Conservation (phyloP, 73 alveolate genomes). For the Stentor coeruleus region DNA sequence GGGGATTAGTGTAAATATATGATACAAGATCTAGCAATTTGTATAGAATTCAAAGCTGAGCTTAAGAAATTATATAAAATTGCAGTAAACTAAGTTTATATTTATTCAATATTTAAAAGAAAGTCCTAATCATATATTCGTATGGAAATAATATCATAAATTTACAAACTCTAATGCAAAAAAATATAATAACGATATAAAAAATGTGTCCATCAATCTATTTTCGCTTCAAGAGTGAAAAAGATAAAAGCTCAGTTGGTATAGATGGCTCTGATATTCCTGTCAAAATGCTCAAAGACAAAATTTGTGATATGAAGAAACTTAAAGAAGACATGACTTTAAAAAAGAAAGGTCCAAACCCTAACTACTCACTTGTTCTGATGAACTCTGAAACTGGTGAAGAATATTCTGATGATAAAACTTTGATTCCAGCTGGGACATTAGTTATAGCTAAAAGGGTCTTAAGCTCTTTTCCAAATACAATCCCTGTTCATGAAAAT, state of each 20-base stretch:
- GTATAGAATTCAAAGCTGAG: no score
- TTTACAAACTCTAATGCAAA: no score
- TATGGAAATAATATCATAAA: no score
- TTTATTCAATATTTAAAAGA: no score
- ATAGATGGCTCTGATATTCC: slow-evolving; percentile 8
- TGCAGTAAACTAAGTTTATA: no score
- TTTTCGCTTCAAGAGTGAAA: slow-evolving; percentile 21
- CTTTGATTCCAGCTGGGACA: slow-evolving; percentile 6
- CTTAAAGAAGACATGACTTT: slow-evolving; percentile 8
- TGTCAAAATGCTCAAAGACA: neutral
- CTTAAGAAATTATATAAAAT: no score
- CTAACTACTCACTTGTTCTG: neutral
- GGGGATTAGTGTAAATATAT: no score
- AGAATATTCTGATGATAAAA: slow-evolving; percentile 2
- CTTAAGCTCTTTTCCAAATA: neutral
- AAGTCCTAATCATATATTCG: no score
- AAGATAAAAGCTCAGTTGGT: neutral
- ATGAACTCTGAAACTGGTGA: neutral
- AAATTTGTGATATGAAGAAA: neutral
- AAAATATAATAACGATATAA: neutral
- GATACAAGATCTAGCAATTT: no score
- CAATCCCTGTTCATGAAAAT: neutral
- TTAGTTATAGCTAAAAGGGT: slow-evolving; percentile 8
- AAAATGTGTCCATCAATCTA: neutral
- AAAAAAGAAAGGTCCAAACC: slow-evolving; percentile 22